Conservation (phyloP, 164 flowering plant species). For the Berberis vulgaris region DNA sequence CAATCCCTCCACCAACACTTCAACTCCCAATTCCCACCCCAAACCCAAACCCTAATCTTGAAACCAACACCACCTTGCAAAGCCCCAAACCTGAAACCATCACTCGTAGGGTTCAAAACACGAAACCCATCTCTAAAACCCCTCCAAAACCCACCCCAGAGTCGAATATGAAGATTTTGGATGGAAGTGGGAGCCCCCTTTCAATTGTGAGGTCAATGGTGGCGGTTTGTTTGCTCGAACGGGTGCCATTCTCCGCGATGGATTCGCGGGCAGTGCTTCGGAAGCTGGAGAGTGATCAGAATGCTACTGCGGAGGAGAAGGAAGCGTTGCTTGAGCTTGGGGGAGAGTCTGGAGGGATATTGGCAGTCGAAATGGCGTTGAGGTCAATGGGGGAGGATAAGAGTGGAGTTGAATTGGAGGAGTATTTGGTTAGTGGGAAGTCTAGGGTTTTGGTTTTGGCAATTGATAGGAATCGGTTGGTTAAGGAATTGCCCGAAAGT, state of each 20-base stretch:
- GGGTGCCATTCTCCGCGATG: constrained; percentile 68
- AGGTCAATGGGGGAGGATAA: constrained; percentile 75
- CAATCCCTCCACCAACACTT: constrained; percentile 26
- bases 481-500: constrained; percentile 80
- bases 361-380: constrained; percentile 84
- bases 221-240: constrained; percentile 65
- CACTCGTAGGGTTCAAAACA: not conserved
- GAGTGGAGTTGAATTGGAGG: constrained; percentile 73
- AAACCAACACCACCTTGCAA: constrained; percentile 5
- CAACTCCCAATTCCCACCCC: constrained; percentile 22
- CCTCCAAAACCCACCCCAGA: constrained; percentile 11
- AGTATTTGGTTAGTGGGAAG: constrained; percentile 72
- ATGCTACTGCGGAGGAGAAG: constrained; percentile 52
- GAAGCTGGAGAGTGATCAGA: constrained; percentile 66
- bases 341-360: constrained; percentile 68
- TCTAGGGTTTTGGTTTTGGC: constrained; percentile 70
- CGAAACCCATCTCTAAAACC: constrained; percentile 10
- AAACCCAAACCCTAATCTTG: constrained; percentile 5
- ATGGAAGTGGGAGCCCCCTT: constrained; percentile 47
- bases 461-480: constrained; percentile 56
- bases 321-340: constrained; percentile 74
- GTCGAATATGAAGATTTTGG: constrained; percentile 15
- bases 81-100: not conserved
- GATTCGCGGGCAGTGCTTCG: constrained; percentile 73
- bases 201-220: constrained; percentile 74